Conservation (phyloP, 352 stramenopile genomes). For the Globisporangium viniferum region DNA sequence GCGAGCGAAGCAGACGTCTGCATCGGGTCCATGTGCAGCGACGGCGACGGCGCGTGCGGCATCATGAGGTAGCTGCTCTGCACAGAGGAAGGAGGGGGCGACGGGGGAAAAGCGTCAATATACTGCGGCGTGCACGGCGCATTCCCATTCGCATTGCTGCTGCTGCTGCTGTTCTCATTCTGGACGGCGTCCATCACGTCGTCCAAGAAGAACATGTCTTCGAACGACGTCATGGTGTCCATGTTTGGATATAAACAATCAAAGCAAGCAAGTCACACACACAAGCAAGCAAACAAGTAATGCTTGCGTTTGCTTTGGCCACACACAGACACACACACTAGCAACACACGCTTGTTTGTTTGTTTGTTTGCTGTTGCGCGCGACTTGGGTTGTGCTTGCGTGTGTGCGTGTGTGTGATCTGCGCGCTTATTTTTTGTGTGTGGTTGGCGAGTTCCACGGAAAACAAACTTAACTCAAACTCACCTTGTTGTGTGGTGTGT, state of each 20-base stretch:
- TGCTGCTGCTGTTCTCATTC: not conserved
- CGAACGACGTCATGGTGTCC: slow-evolving; percentile 4
- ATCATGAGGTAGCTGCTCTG: slow-evolving; percentile 22
- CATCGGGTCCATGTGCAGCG: slow-evolving; percentile 25
- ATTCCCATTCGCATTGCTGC: not conserved
- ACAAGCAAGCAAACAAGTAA: not conserved
- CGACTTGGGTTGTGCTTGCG: not conserved
- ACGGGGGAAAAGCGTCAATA: slow-evolving; percentile 27
- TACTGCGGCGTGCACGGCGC: not conserved
- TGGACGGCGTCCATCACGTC: slow-evolving; percentile 11
- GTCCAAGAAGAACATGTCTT: slow-evolving; percentile 9
- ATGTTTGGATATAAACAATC: not conserved
- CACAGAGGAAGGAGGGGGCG: slow-evolving; percentile 20
- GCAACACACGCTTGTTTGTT: not conserved
- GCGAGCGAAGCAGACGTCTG: slow-evolving; percentile 11
- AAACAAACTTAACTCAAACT: not conserved
- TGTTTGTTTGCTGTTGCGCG: not conserved
- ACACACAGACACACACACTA: not conserved
- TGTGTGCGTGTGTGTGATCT: not conserved
- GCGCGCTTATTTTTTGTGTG: not conserved
- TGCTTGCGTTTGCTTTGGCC: not conserved
- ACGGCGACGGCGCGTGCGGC: slow-evolving; percentile 36
- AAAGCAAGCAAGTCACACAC: not conserved
- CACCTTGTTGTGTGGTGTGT: not conserved
- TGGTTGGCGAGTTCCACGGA: not conserved